Percentiles rank a stretch among this genome's conserved stretches.
phyloP scores from a whole-genome alignment of 2,329 filamentous ascomycete genomes.

The Trichoderma simmonsii region DNA sequence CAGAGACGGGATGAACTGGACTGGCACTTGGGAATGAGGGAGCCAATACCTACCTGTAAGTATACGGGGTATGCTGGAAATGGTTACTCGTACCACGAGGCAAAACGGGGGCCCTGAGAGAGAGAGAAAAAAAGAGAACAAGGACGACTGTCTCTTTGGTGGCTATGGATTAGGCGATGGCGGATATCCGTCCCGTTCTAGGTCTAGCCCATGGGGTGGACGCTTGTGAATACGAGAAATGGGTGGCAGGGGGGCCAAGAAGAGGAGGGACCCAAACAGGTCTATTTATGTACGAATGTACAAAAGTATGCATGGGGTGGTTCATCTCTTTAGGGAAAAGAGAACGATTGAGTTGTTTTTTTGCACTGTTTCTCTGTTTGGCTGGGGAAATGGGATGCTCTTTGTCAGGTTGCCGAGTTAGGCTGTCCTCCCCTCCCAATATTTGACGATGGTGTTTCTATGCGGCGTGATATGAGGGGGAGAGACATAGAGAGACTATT shows the following conservation, averaged over 20 bases:
- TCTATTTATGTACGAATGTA: slow-evolving; percentile 8
- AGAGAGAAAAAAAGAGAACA: background rate
- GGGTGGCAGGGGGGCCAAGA: background rate
- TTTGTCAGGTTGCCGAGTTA: background rate
- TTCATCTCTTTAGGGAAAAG: background rate
- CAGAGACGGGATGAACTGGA: background rate
- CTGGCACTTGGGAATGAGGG: background rate
- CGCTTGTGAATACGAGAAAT: slow-evolving; percentile 17
- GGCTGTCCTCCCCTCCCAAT: background rate
- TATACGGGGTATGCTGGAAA: background rate
- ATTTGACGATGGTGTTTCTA: background rate
- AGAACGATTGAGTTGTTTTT: background rate
- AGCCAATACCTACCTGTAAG: background rate
- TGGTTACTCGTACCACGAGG: background rate
- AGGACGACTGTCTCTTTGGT: background rate
- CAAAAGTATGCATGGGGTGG: background rate
- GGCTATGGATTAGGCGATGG: slow-evolving; percentile 8
- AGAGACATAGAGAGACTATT: background rate
- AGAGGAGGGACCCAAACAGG: background rate
- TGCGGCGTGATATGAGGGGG: background rate
- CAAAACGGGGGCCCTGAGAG: background rate
- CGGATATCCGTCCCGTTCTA: slow-evolving; percentile 11
- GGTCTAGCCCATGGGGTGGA: slow-evolving; percentile 9
- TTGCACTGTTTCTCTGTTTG: background rate
- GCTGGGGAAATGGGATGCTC: background rate